Conservation (phyloP, 208 protist genomes). For the Endotrypanum monterogeii region DNA sequence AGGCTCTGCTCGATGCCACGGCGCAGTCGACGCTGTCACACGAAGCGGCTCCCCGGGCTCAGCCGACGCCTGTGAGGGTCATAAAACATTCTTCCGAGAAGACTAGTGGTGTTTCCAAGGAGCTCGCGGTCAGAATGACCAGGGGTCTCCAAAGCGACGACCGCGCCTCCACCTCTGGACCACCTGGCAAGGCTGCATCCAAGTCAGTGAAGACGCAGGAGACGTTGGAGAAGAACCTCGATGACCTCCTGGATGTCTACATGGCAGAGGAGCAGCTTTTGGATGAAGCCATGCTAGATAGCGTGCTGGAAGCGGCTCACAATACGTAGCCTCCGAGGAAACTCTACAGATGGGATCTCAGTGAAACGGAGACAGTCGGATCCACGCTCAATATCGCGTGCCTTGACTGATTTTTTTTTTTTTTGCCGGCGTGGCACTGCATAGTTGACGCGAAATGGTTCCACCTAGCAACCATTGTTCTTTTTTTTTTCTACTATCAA, state of each 20-base stretch:
- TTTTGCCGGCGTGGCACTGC: too few species aligned
- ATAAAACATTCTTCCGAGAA: neutral
- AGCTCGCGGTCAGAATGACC: constrained; percentile 22
- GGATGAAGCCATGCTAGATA: constrained; percentile 44
- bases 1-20: constrained; percentile 35
- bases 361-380: neutral
- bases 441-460: too few species aligned
- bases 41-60: neutral
- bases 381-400: neutral
- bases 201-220: neutral
- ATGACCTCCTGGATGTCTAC: constrained; percentile 36
- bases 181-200: neutral
- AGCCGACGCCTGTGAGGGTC: neutral
- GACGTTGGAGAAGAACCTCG: constrained; percentile 11
- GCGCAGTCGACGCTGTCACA: neutral
- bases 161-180: neutral
- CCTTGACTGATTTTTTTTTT: too few species aligned
- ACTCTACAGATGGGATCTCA: neutral
- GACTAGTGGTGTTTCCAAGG: constrained; percentile 13
- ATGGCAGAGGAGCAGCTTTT: constrained; percentile 38
- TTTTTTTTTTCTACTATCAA: too few species aligned
- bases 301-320: constrained; percentile 20
- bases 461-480: too few species aligned
- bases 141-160: constrained; percentile 9
- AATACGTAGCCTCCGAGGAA: neutral